phyloP scores from a whole-genome alignment of 1,284 basidiomycete genomes.

The Microbotryomycetes sp. region DNA sequence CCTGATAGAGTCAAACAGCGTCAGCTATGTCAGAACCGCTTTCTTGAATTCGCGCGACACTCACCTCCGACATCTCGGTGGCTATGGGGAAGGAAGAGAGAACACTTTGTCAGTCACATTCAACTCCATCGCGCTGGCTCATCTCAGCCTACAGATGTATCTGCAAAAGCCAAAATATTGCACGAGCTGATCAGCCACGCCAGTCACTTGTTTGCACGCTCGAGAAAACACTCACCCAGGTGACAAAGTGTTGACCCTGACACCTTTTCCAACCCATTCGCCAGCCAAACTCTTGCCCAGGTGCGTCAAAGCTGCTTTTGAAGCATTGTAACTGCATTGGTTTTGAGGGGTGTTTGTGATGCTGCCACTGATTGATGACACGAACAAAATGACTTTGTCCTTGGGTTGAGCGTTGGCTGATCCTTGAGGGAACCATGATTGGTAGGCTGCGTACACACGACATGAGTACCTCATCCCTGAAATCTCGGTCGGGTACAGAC shows the following conservation, averaged over 20 bases:
- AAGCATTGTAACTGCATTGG: constrained; percentile 44
- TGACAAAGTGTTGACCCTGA: constrained; percentile 43
- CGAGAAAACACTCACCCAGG: constrained; percentile 31
- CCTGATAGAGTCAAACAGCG: constrained; percentile 35
- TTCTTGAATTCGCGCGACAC: neutral
- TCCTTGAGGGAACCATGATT: constrained; percentile 9
- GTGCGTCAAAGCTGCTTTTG: constrained; percentile 6
- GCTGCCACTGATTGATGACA: constrained; percentile 43
- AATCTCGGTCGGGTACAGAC: constrained; percentile 30
- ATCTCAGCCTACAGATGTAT: neutral
- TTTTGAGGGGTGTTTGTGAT: constrained; percentile 44
- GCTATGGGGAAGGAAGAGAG: constrained; percentile 32
- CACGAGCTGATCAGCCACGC: neutral
- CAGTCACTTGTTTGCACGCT: neutral
- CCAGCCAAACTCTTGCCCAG: constrained; percentile 39
- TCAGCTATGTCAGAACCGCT: neutral
- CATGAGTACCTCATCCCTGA: constrained; percentile 39
- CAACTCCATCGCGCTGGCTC: neutral
- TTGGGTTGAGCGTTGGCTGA: constrained; percentile 18
- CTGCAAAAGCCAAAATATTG: neutral
- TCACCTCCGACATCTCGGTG: constrained; percentile 42
- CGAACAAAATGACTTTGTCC: constrained; percentile 44
- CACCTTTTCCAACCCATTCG: constrained; percentile 44
- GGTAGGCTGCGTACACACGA: constrained; percentile 10
- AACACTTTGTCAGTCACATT: neutral